These are phyloP conservation scores for Saccharomycopsis lassenensis DNA, from an alignment of 805 yeast species.

Conservation along the genomic window DNA sequence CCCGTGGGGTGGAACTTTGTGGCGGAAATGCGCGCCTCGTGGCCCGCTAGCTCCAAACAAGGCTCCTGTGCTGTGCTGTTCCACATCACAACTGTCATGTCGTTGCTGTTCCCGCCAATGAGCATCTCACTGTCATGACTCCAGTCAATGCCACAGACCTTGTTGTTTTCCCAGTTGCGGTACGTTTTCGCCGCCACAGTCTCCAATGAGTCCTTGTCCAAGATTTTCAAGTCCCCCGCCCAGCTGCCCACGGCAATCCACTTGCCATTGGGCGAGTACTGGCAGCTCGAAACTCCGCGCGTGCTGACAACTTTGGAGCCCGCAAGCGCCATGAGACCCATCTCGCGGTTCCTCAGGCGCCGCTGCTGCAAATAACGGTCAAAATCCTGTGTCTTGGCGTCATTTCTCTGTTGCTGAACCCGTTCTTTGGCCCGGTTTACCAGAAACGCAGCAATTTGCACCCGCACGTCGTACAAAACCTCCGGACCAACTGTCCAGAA, in stretches of 20 bases:
- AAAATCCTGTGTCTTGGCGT: slow-evolving; percentile 24
- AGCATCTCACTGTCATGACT: too few species aligned
- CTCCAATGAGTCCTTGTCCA: slow-evolving; percentile 32
- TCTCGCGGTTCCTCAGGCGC: too few species aligned
- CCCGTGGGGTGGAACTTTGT: slow-evolving; percentile 59
- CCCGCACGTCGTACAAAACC: slow-evolving; percentile 42
- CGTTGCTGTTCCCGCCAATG: too few species aligned
- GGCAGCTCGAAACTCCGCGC: slow-evolving; percentile 55
- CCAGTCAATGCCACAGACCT: slow-evolving; percentile 68
- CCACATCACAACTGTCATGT: too few species aligned
- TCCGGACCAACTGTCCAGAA: slow-evolving; percentile 73
- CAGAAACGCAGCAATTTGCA: slow-evolving; percentile 41
- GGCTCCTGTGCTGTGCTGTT: too few species aligned
- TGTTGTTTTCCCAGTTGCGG: slow-evolving; percentile 46
- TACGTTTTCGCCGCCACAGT: slow-evolving; percentile 17
- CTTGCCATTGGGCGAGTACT: slow-evolving; percentile 30
- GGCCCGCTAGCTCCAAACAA: slow-evolving; percentile 36
- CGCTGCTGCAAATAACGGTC: too few species aligned
- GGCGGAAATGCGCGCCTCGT: slow-evolving; percentile 46
- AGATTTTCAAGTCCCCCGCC: slow-evolving; percentile 58
- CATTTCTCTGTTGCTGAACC: slow-evolving; percentile 25
- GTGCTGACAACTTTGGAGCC: slow-evolving; percentile 66
- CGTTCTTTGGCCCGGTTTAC: slow-evolving; percentile 35
- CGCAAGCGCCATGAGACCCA: slow-evolving; percentile 30
- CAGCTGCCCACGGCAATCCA: slow-evolving; percentile 65